These are phyloP conservation scores for Pulveroboletus sp. DNA, from an alignment of 768 basidiomycete species.

Conservation along the genomic window DNA sequence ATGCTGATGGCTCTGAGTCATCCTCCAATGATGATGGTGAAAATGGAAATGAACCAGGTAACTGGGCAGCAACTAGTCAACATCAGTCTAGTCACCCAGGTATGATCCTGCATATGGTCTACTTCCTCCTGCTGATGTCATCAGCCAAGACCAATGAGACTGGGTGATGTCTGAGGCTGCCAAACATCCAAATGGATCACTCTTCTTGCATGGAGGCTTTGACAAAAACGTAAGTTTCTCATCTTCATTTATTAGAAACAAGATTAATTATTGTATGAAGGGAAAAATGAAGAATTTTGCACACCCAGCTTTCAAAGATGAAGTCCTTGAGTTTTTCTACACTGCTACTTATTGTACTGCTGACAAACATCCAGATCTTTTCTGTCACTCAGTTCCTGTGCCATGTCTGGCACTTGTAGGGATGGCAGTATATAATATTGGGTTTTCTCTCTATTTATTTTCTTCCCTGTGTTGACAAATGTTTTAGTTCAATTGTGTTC, in stretches of 20 bases:
- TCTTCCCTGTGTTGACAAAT: not conserved
- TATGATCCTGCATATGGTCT: not conserved
- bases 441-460: not conserved
- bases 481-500: not conserved
- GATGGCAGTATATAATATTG: not conserved
- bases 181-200: not conserved
- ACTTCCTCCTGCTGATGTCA: not conserved
- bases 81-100: not conserved
- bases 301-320: not conserved
- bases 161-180: not conserved
- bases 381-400: not conserved
- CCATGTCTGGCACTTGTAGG: not conserved
- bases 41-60: not conserved
- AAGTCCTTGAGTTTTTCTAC: not conserved
- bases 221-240: not conserved
- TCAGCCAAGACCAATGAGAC: not conserved
- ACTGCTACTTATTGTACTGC: not conserved
- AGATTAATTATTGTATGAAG: not conserved
- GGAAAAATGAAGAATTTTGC: not conserved
- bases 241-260: not conserved
- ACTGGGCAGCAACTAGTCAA: not conserved
- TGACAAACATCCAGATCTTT: not conserved
- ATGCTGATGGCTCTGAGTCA: too few species aligned
- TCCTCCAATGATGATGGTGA: not conserved
- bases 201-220: not conserved